Evolutionary conservation across 2,329 filamentous ascomycete species (phyloP).

Genomic region (Dactylonectria estremocensis): DNA sequence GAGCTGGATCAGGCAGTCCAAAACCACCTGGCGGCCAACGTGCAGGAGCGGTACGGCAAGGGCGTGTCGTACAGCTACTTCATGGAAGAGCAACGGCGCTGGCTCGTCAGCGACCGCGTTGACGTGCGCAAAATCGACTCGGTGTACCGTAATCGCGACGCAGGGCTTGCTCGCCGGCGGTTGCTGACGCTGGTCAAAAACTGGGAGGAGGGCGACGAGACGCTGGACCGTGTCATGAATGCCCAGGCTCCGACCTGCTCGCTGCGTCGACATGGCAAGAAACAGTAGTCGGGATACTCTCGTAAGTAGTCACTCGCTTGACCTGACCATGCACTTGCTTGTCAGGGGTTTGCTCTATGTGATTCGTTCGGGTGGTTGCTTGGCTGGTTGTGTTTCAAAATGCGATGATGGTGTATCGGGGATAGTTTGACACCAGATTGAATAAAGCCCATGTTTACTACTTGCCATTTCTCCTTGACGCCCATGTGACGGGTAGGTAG

Average conservation of each 20-base stretch:
- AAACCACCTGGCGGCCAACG: constrained; percentile 51
- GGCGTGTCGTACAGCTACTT: constrained; percentile 51
- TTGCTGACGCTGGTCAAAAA: constrained; percentile 55
- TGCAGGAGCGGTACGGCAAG: constrained; percentile 51
- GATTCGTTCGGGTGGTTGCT: background rate
- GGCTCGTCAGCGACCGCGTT: constrained; percentile 56
- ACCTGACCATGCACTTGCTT: background rate
- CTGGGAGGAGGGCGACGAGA: constrained; percentile 59
- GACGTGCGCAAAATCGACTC: constrained; percentile 61
- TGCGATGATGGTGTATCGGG: background rate
- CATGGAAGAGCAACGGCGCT: constrained; percentile 56
- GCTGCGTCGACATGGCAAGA: constrained; percentile 34
- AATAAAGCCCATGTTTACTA: background rate
- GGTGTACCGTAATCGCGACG: constrained; percentile 61
- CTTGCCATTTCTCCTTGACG: background rate
- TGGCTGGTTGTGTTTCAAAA: background rate
- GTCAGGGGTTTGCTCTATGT: background rate
- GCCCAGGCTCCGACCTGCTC: constrained; percentile 49
- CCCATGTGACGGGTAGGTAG: background rate
- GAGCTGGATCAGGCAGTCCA: constrained; percentile 50
- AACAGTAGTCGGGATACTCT: background rate
- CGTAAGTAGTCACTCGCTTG: background rate
- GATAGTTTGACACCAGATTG: background rate
- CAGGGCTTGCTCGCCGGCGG: constrained; percentile 54
- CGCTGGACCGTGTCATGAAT: constrained; percentile 55